Percentiles rank a stretch among this genome's conserved stretches.
Conservation (phyloP, 371 early-diverging fungal genomes). For the Mortierella sp. region DNA sequence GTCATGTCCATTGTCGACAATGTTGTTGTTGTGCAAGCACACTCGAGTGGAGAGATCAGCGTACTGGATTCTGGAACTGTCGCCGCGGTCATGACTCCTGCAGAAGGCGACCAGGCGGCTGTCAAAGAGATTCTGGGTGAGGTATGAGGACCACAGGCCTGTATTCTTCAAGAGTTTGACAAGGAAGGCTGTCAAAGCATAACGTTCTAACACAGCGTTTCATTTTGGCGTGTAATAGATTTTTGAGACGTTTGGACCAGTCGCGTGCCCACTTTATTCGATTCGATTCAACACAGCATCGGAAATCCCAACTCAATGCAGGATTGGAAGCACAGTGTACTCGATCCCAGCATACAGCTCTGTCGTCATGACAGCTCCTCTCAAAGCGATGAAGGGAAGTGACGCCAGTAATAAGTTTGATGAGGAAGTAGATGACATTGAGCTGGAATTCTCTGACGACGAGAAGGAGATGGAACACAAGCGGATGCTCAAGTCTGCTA, state of each 20-base stretch:
- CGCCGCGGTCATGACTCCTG: constrained; percentile 63
- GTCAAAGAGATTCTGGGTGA: constrained; percentile 75
- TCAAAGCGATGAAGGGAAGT: constrained; percentile 81
- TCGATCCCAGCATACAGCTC: constrained; percentile 75
- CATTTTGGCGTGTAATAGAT: constrained; percentile 60
- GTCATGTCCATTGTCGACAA: constrained; percentile 82
- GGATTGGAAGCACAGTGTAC: constrained; percentile 72
- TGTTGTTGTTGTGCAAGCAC: constrained; percentile 80
- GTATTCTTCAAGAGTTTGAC: not conserved
- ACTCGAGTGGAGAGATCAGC: constrained; percentile 62
- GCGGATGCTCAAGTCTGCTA: constrained; percentile 60
- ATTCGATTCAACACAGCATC: constrained; percentile 77
- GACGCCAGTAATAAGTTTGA: constrained; percentile 96
- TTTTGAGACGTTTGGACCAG: constrained; percentile 96
- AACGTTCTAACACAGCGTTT: not conserved
- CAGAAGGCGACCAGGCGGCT: constrained; percentile 1
- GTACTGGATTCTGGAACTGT: constrained; percentile 88
- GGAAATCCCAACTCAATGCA: constrained; percentile 68
- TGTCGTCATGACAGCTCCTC: constrained; percentile 74
- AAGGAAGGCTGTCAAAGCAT: not conserved
- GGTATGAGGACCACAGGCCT: constrained; percentile 42
- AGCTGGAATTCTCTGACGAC: constrained; percentile 92
- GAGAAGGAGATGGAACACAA: constrained; percentile 80
- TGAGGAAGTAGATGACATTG: constrained; percentile 89
- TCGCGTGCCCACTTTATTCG: constrained; percentile 86